Conservation (phyloP, 352 stramenopile species). For the Pythium folliculosum region DNA sequence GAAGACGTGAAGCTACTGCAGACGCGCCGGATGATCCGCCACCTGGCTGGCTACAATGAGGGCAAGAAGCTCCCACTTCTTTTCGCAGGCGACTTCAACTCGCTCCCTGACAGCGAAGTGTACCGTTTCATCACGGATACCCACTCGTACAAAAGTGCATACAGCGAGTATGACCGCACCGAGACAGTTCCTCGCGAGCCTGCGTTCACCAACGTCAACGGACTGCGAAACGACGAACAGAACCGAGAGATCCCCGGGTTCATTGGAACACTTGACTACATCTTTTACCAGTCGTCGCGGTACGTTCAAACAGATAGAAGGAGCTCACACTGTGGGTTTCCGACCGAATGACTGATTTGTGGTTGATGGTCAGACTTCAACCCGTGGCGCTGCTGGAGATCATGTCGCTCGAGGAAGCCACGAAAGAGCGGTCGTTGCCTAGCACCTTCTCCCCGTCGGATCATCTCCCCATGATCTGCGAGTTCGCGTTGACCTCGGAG, state of each 20-base stretch:
- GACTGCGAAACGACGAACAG: conserved; percentile 32
- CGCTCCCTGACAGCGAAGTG: conserved; percentile 71
- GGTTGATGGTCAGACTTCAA: conserved; percentile 31
- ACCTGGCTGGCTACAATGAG: conserved; percentile 42
- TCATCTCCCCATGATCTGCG: conserved; percentile 71
- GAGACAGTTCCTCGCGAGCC: conserved; percentile 40
- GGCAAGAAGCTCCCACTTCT: conserved; percentile 37
- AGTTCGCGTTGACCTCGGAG: conserved; percentile 41
- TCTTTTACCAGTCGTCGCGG: conserved; percentile 70
- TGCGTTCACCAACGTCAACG: conserved; percentile 80
- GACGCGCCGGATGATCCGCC: conserved; percentile 49
- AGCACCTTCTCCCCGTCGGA: conserved; percentile 74
- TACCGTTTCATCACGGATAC: conserved; percentile 56
- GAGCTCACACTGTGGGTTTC: neutral
- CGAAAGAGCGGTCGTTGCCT: conserved; percentile 57
- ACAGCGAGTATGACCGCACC: conserved; percentile 42
- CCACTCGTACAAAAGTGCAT: conserved; percentile 55
- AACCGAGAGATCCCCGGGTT: conserved; percentile 55
- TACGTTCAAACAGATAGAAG: conserved; percentile 29
- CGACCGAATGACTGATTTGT: neutral
- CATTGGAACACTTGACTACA: conserved; percentile 80
- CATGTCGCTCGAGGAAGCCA: conserved; percentile 65
- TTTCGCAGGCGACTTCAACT: conserved; percentile 85
- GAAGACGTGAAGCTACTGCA: conserved; percentile 87
- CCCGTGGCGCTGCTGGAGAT: conserved; percentile 67